A percentile compares a stretch with the other conserved stretches of the same genome.
phyloP scores from a whole-genome alignment of 805 yeast genomes.

The Lipomyces spencermartinsiae region DNA sequence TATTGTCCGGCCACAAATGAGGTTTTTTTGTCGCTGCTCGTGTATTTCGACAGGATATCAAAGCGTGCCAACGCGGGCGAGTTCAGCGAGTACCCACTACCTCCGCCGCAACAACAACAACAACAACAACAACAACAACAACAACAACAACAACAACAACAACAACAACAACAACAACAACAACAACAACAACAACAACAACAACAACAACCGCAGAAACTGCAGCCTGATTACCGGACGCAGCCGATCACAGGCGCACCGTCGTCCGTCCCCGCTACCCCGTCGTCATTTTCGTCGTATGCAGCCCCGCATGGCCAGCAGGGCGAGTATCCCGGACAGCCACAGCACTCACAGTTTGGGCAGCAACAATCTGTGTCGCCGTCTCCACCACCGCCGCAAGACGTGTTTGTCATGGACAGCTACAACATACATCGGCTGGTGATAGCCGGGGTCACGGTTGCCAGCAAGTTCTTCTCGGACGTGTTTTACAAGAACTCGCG shows the following conservation, averaged over 20 bases:
- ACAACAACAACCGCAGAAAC: background rate
- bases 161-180: background rate
- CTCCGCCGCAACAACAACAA: background rate
- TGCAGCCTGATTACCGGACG: background rate
- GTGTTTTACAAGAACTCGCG: constrained; percentile 92
- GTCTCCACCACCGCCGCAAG: constrained; percentile 38
- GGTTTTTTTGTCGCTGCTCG: constrained; percentile 86
- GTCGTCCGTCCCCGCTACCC: constrained; percentile 14
- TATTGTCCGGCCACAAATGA: constrained; percentile 99
- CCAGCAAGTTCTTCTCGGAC: constrained; percentile 92
- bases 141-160: background rate
- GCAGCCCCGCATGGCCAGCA: constrained; percentile 11
- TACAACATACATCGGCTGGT: constrained; percentile 93
- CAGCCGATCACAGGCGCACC: background rate
- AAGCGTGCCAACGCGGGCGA: constrained; percentile 67
- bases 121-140: background rate
- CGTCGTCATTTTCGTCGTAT: constrained; percentile 18
- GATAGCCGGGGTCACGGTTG: constrained; percentile 93
- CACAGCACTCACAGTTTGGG: constrained; percentile 28
- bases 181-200: too few species aligned
- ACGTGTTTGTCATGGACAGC: constrained; percentile 89
- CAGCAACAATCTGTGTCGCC: constrained; percentile 17
- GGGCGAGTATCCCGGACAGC: constrained; percentile 15
- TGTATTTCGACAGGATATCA: constrained; percentile 93
- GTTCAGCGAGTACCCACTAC: constrained; percentile 13